Conservation (phyloP, 768 basidiomycete species). For the Hebeloma cylindrosporum region DNA sequence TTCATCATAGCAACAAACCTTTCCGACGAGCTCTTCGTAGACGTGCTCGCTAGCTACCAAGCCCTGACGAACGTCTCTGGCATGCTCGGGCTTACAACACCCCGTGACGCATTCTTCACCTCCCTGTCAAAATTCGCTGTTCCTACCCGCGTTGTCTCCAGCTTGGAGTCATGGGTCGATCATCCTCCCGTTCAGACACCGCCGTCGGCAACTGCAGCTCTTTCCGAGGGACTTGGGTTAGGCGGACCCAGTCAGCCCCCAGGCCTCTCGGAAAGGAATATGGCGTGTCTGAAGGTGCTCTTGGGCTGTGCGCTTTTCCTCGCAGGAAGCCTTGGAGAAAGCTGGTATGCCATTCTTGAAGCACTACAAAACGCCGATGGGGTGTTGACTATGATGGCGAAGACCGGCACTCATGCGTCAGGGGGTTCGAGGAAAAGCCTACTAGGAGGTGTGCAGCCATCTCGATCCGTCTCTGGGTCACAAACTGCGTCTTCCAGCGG, state of each 20-base stretch:
- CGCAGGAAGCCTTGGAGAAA: constrained; percentile 82
- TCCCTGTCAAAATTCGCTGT: constrained; percentile 90
- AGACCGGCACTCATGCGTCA: too few relatives aligned
- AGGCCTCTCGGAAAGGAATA: constrained; percentile 82
- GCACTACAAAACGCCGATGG: constrained; percentile 94
- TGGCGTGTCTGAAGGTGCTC: constrained; percentile 86
- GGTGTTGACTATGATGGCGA: constrained; percentile 69
- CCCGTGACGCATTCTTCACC: constrained; percentile 91
- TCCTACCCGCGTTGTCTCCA: constrained; percentile 86
- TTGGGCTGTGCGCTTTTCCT: constrained; percentile 77
- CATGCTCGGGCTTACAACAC: constrained; percentile 81
- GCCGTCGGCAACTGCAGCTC: constrained; percentile 50
- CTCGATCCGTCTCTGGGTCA: constrained; percentile 21
- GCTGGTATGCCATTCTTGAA: constrained; percentile 91
- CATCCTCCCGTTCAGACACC: constrained; percentile 51
- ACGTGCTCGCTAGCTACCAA: constrained; percentile 79
- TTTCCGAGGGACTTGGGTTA: constrained; percentile 72
- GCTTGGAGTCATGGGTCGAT: constrained; percentile 58
- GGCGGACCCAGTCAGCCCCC: constrained; percentile 57
- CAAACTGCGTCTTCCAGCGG: too few relatives aligned
- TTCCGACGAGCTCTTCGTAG: constrained; percentile 88
- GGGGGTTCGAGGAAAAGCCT: too few relatives aligned
- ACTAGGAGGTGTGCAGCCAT: too few relatives aligned
- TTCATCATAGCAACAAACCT: constrained; percentile 90
- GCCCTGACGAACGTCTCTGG: constrained; percentile 87